phyloP scores from a whole-genome alignment of 1,284 basidiomycete genomes.

The Sparassis latifolia region DNA sequence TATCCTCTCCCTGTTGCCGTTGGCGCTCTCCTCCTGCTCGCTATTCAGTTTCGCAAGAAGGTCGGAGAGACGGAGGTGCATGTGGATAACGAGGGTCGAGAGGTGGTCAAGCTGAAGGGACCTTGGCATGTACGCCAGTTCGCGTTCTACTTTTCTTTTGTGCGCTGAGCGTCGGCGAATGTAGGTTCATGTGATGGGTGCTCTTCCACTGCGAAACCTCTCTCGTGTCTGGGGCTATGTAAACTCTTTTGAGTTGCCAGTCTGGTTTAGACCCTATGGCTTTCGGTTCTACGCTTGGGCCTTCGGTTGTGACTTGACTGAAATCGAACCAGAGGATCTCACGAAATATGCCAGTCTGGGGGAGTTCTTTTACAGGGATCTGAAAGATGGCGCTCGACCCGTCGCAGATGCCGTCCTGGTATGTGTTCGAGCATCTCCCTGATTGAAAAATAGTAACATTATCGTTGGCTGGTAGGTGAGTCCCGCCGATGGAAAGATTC shows the following conservation, averaged over 20 bases:
- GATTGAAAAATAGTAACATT: not conserved
- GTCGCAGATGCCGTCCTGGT: conserved; percentile 78
- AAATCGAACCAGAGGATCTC: conserved; percentile 80
- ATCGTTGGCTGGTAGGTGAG: conserved; percentile 53
- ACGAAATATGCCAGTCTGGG: conserved; percentile 78
- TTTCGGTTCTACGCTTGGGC: conserved; percentile 80
- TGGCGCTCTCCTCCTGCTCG: conserved; percentile 82
- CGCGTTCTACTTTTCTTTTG: not conserved
- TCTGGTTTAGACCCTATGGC: conserved; percentile 90
- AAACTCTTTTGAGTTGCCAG: conserved; percentile 87
- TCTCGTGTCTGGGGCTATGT: conserved; percentile 95
- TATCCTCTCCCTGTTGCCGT: conserved; percentile 92
- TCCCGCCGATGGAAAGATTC: conserved; percentile 88
- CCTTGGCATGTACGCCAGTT: conserved; percentile 85
- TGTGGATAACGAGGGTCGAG: conserved; percentile 67
- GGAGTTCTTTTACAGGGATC: conserved; percentile 91
- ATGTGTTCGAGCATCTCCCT: conserved; percentile 19
- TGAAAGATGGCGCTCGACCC: conserved; percentile 79
- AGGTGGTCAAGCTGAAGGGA: conserved; percentile 74
- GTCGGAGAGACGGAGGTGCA: conserved; percentile 52
- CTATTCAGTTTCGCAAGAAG: conserved; percentile 74
- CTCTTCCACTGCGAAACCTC: conserved; percentile 88
- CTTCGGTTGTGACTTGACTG: conserved; percentile 93
- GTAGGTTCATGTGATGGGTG: conserved; percentile 92
- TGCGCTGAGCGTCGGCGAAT: not conserved